Percentiles rank a stretch among this genome's conserved stretches.
phyloP scores from a whole-genome alignment of 2,329 filamentous ascomycete species.

The Trichoderma sp. region DNA sequence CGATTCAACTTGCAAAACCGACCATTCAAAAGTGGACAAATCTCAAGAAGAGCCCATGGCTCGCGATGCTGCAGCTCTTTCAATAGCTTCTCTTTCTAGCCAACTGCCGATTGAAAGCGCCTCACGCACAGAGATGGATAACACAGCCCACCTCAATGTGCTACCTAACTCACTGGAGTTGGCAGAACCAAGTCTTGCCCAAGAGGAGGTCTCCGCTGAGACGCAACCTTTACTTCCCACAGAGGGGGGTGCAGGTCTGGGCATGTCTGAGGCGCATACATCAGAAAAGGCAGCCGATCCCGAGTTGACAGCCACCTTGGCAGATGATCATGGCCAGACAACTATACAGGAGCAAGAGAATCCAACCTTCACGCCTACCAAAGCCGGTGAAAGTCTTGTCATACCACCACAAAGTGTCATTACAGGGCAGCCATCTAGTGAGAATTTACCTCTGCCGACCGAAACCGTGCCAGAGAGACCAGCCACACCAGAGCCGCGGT shows the following conservation, averaged over 20 bases:
- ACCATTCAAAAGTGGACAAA: background rate
- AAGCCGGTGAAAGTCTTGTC: background rate
- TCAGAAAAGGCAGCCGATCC: background rate
- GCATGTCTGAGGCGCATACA: background rate
- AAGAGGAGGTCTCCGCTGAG: background rate
- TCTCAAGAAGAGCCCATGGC: background rate
- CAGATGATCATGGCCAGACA: background rate
- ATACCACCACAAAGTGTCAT: background rate
- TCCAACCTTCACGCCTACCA: background rate
- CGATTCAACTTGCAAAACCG: background rate
- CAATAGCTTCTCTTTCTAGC: background rate
- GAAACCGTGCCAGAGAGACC: constrained; percentile 23
- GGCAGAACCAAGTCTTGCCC: background rate
- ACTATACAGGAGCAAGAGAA: background rate
- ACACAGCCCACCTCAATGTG: background rate
- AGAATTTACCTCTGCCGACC: background rate
- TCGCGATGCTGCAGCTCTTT: background rate
- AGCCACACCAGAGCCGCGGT: constrained; percentile 46
- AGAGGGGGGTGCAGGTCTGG: background rate
- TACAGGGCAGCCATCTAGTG: background rate
- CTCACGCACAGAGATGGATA: background rate
- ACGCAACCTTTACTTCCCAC: no score
- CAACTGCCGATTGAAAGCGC: background rate
- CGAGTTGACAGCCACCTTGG: background rate
- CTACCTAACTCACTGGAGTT: background rate